Base-by-base conservation (phyloP, 2,329 filamentous ascomycete genomes). In the Pezicula neosporulosa region DNA sequence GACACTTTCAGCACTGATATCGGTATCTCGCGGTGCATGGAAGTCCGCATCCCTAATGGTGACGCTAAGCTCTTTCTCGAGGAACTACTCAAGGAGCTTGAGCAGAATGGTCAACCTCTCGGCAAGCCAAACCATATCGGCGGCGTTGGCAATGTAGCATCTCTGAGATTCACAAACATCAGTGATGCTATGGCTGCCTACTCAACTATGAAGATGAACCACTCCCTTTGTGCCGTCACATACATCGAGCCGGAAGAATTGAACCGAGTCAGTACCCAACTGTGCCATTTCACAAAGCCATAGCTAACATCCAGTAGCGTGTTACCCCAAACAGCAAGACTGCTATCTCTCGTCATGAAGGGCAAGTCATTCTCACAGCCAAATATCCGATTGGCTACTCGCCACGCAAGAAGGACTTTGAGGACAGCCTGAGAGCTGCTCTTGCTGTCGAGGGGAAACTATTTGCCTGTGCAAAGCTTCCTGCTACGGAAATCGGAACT, bases 361-460 rank as follows among this genome's bases (percentile, higher is more conserved):
- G 79, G 16, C 78, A 83, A 60, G 63, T 83, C 37, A 68, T 74
- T 50, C 63, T 83, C 10, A 74, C 72, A n/a, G 76, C 78, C 21
- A 71, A 72, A 42, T 64, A 63, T 48, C 64, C 63, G 13, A 42
- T 54, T 16, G 50, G 52, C 27, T 53, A 27, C 42, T 60, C 46
- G 49, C 51, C 39, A 50, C 66, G 47, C 28, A 56, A 27, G 52
- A 58, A 45, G 51, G 66, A 43, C 45, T 72, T 66, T 5, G 72
- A 78, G 47, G 59, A 70, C 2, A 64, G 68, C n/a, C 52, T 78
- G 4, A 67, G 69, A 41, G 64, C 62, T 3, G 59, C 76, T 13
- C 64, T 85, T 3, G 67, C 72, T 15, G 59, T 63, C 0, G 73
- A 81, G 47, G 81, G 80, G 0, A 72, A 76, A 10, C 61, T 85